Evolutionary conservation across 2,329 filamentous ascomycete genomes (phyloP).

Genomic region (Claviceps pusilla): DNA sequence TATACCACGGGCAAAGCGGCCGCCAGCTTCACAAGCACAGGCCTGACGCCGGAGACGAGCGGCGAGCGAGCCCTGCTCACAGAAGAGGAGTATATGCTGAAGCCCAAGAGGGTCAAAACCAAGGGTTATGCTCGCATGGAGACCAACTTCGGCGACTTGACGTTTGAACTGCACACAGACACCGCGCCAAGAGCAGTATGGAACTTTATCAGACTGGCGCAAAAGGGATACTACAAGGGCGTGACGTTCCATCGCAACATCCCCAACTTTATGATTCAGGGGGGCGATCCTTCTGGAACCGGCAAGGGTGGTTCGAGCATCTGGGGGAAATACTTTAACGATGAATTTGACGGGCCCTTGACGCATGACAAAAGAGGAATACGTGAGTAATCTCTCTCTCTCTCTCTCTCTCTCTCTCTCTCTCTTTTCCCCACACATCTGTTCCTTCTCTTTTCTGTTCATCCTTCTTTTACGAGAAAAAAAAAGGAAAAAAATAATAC

Average conservation of each 20-base stretch:
- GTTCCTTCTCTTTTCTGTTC: neutral
- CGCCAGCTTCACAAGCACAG: conserved; percentile 89
- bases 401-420: neutral
- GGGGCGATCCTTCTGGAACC: conserved; percentile 84
- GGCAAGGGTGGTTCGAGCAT: conserved; percentile 79
- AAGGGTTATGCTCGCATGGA: conserved; percentile 86
- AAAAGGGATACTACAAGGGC: conserved; percentile 77
- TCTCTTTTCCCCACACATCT: no score
- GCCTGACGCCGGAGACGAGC: conserved; percentile 80
- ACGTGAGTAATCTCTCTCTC: conserved; percentile 12
- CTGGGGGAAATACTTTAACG: conserved; percentile 88
- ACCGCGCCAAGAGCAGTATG: conserved; percentile 85
- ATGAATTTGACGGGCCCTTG: conserved; percentile 81
- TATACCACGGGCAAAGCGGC: conserved; percentile 86
- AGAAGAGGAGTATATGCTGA: conserved; percentile 94
- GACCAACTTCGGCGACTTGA: conserved; percentile 73
- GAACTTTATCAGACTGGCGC: conserved; percentile 83
- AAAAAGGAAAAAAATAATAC: neutral
- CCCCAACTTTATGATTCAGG: conserved; percentile 93
- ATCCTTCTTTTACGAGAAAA: neutral
- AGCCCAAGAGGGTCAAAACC: conserved; percentile 71
- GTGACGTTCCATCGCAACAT: conserved; percentile 89
- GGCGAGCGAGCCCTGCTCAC: conserved; percentile 72
- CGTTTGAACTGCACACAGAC: conserved; percentile 80
- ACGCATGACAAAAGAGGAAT: conserved; percentile 72